Base-by-base conservation (phyloP, 2,329 filamentous ascomycete genomes). In the Camillea tinctor region DNA sequence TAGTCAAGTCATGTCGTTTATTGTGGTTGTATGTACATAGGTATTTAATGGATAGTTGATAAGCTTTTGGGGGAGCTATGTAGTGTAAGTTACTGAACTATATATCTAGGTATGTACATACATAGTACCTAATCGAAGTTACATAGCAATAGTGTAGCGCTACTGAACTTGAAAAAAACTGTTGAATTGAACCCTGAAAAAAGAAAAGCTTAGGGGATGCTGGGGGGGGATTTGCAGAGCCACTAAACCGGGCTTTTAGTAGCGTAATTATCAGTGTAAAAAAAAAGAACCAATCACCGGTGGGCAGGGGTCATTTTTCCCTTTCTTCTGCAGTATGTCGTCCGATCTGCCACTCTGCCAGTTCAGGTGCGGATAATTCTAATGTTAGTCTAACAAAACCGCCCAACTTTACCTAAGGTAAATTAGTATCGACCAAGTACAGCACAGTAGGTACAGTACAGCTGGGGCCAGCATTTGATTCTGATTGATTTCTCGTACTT, bases 301-400 rank as follows among this genome's bases (percentile, higher is more conserved):
- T 15, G n/a, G 17, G 30, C 51, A 8, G 23, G 5, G n/a, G 7
- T 21, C 51, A 52, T 23, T 52, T 23, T 23, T 52, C 17, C 23
- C 19, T 51, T 56, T 50, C 44, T 30, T 51, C 44, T 56, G 54
- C 54, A 56, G 44, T n/a, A n/a, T n/a, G n/a, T 30, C 48, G 53
- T 55, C 53, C 53, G 53, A 17, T 55, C 53, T 55, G 23, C 54
- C 54, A 56, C 54, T 51, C 19, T 19, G 48, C 54, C 40, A 13
- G 52, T 21, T 22, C 54, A 50, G 51, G 54, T 50, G 54, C 52
- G 30, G 52, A 20, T 22, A n/a, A 19, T 26, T 19, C 24, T 30
- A 22, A 11, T 30, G 26, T n/a, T 11, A 30, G 24, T 30, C 51
- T 9, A 51, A 30, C 21, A 53, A n/a, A n/a, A 53, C 22, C 24